Evolutionary conservation across 148 eudicot genomes (phyloP), one percentile per base, ranked within the genome.

Genomic region (Polygonum maritimum): DNA sequence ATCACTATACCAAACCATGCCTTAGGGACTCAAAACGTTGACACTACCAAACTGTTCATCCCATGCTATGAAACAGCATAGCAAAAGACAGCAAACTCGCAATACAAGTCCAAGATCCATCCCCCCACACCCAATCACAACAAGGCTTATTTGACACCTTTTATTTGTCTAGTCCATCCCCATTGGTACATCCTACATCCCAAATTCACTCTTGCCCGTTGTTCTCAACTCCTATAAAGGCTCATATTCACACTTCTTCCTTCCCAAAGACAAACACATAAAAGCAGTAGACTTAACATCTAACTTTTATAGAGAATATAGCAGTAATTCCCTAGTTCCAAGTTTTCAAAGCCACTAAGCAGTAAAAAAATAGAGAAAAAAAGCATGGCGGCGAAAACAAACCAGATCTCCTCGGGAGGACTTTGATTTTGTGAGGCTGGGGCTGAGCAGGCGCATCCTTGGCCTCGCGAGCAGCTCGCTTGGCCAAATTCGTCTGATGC

Each of bases 401-500:
- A 94, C 98, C 97, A 40, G 84, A 63, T 82, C 85, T 90, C 4
- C 89, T 76, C 1, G 87, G 89, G 38, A 81, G 44, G 55, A 94
- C 87, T 78, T 87, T 94, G 73, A 90, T 87, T 80, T 94, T 92
- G 74, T 92, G 87, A 69, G 98, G 98, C 82, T 90, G 96, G 71
- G 98, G 98, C 51, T 92, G 93, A 86, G 90, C 91, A 26, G 97
- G 97, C 73, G 97, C 90, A n/a, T 94, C 98, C 77, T 90, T 92
- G 7, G 98, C 98, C 78, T 94, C 98, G 3, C 98, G 97, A 82
- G 97, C 96, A 45, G 98, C 98, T 80, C 98, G 79, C 80, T 94
- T 94, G 2, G 97, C 97, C 88, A 94, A 82, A 81, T 94, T 94
- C 40, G 98, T 92, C 87, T 94, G 98, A 75, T 94, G 98, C 2